Evolutionary conservation across 1,139 yeast genomes (phyloP).

Genomic region (Magnusiomyces sp.): DNA sequence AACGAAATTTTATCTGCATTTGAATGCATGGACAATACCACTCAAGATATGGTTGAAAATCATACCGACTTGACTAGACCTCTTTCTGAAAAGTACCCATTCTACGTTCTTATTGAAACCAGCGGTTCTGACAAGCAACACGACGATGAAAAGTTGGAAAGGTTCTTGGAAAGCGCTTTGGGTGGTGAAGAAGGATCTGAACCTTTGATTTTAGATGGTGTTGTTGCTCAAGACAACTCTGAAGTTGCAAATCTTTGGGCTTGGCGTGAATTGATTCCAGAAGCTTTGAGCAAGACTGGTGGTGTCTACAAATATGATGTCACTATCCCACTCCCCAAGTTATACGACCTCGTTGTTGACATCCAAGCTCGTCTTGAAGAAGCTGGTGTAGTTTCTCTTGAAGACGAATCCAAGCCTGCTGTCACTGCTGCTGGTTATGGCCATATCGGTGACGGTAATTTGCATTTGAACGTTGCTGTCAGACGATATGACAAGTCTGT

Average conservation of each 20-base stretch:
- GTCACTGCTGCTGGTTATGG: conserved; percentile 90
- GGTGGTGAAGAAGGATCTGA: conserved; percentile 37
- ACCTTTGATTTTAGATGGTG: conserved; percentile 81
- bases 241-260: conserved; percentile 79
- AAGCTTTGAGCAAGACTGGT: conserved; percentile 75
- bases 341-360: conserved; percentile 75
- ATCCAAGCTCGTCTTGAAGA: conserved; percentile 49
- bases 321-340: conserved; percentile 69
- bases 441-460: conserved; percentile 92
- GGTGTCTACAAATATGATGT: conserved; percentile 98
- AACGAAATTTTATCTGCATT: conserved; percentile 86
- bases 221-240: conserved; percentile 85
- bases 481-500: conserved; percentile 69
- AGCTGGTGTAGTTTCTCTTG: conserved; percentile 50
- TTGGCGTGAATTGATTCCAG: conserved; percentile 93
- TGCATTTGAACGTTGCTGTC: conserved; percentile 88
- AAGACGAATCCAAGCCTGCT: conserved; percentile 49
- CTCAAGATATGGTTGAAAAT: conserved; percentile 58
- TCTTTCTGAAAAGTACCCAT: conserved; percentile 68
- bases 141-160: conserved; percentile 46
- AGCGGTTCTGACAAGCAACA: conserved; percentile 81
- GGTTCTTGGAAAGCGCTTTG: conserved; percentile 75
- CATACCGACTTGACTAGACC: conserved; percentile 53
- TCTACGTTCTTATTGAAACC: conserved; percentile 85
- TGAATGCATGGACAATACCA: conserved; percentile 83